These are phyloP conservation scores for Dioszegia crocea DNA, from an alignment of 768 basidiomycete species.

Conservation along the genomic window DNA sequence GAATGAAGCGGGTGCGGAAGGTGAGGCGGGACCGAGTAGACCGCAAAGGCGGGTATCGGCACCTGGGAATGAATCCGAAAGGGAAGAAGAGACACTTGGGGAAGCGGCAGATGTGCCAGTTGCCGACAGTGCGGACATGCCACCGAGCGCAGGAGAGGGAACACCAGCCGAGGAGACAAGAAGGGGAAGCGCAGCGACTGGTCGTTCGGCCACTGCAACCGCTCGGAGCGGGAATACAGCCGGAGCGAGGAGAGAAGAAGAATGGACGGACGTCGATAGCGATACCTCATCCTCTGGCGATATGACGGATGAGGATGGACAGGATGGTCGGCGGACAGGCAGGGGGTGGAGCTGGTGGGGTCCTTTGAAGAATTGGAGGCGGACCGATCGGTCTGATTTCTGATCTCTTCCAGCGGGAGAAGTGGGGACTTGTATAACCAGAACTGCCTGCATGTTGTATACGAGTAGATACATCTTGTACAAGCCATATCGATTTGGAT, in stretches of 20 bases:
- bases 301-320: neutral
- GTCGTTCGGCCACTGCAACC: neutral
- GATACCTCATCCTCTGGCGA: slow-evolving; percentile 3
- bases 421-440: too few relatives aligned
- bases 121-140: neutral
- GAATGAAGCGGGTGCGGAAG: slow-evolving; percentile 2
- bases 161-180: neutral
- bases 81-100: neutral
- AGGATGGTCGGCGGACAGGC: neutral
- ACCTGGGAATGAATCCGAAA: neutral
- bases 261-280: slow-evolving; percentile 16
- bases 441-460: too few relatives aligned
- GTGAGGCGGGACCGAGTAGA: slow-evolving; percentile 13
- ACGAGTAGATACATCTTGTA: too few relatives aligned
- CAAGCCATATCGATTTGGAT: too few relatives aligned
- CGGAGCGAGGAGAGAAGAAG: slow-evolving; percentile 1
- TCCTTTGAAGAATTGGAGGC: slow-evolving; percentile 44
- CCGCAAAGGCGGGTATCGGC: slow-evolving; percentile 11
- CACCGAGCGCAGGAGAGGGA: neutral
- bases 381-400: slow-evolving; percentile 34
- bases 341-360: slow-evolving; percentile 50
- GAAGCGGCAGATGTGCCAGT: neutral
- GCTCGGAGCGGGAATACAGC: neutral
- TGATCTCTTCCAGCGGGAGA: slow-evolving; percentile 13
- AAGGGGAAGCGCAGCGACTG: neutral